A percentile compares a stretch with the other conserved stretches of the same genome.
phyloP scores from a whole-genome alignment of 2,329 filamentous ascomycete genomes.

The Trichoderma afroharzianum region DNA sequence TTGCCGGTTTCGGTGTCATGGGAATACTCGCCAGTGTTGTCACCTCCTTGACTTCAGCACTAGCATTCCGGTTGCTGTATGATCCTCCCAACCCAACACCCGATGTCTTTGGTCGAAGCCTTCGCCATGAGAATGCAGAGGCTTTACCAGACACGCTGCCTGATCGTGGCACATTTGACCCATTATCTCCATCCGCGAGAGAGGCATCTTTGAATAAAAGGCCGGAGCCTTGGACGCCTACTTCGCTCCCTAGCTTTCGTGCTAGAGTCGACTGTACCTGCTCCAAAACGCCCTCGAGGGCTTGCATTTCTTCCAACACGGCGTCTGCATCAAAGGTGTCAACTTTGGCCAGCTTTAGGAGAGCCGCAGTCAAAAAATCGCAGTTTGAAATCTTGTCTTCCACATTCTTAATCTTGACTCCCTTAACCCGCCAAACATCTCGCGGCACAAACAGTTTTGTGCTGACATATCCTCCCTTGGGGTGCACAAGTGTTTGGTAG shows the following conservation, averaged over 20 bases:
- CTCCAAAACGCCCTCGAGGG: slow-evolving; percentile 79
- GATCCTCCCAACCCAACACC: slow-evolving; percentile 54
- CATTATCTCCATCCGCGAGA: slow-evolving; percentile 42
- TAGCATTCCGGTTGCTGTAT: slow-evolving; percentile 37
- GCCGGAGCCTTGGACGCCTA: slow-evolving; percentile 74
- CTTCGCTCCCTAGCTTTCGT: slow-evolving; percentile 89
- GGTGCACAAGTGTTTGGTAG: slow-evolving; percentile 88
- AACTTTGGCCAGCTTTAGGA: slow-evolving; percentile 77
- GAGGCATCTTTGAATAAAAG: slow-evolving; percentile 70
- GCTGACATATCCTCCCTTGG: slow-evolving; percentile 86
- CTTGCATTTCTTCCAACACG: slow-evolving; percentile 90
- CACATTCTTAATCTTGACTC: slow-evolving; percentile 83
- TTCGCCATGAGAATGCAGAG: slow-evolving; percentile 77
- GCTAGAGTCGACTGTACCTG: slow-evolving; percentile 72
- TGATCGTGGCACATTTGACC: slow-evolving; percentile 47
- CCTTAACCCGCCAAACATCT: slow-evolving; percentile 91
- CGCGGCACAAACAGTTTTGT: slow-evolving; percentile 87
- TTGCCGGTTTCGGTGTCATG: slow-evolving; percentile 65
- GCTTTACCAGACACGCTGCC: slow-evolving; percentile 66
- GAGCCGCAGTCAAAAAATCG: slow-evolving; percentile 82
- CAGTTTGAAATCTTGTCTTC: slow-evolving; percentile 94
- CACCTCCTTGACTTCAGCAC: slow-evolving; percentile 29
- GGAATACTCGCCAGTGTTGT: slow-evolving; percentile 68
- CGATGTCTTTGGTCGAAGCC: slow-evolving; percentile 85
- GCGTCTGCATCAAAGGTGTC: slow-evolving; percentile 90